Conservation (phyloP, 108 stramenopile species). For the Pseudonitzschia pungens region DNA sequence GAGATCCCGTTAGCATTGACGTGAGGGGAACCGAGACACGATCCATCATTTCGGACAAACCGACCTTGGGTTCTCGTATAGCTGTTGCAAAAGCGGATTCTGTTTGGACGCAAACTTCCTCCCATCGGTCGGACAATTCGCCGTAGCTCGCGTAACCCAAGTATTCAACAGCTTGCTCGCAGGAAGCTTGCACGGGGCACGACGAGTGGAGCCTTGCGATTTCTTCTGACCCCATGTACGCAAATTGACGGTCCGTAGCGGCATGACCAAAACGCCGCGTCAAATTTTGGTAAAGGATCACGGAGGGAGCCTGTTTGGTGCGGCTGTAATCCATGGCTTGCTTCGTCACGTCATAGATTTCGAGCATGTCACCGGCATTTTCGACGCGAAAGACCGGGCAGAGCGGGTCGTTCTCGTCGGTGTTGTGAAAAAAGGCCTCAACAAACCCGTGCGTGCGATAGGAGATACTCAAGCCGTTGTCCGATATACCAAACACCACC, state of each 20-base stretch:
- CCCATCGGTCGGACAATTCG: slow-evolving; percentile 50
- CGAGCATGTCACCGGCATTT: slow-evolving; percentile 61
- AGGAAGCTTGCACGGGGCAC: slow-evolving; percentile 49
- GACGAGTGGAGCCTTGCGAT: slow-evolving; percentile 26
- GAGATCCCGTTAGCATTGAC: slow-evolving; percentile 21
- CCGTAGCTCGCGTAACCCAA: slow-evolving; percentile 47
- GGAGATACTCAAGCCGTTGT: slow-evolving; percentile 80
- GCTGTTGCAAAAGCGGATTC: slow-evolving; percentile 58
- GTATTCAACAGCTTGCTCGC: slow-evolving; percentile 58
- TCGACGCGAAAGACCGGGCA: slow-evolving; percentile 62
- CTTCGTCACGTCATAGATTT: slow-evolving; percentile 70
- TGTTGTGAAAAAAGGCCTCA: slow-evolving; percentile 43
- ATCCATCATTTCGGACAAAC: slow-evolving; percentile 59
- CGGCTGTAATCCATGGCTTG: slow-evolving; percentile 63
- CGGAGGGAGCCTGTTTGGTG: slow-evolving; percentile 52
- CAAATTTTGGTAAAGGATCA: slow-evolving; percentile 59
- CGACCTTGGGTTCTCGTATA: slow-evolving; percentile 71
- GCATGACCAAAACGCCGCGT: slow-evolving; percentile 88
- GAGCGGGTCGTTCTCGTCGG: slow-evolving; percentile 23
- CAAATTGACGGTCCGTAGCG: slow-evolving; percentile 80
- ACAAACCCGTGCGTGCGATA: slow-evolving; percentile 65
- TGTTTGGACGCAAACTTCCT: slow-evolving; percentile 45
- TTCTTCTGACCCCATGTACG: slow-evolving; percentile 47
- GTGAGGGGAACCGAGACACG: slow-evolving; percentile 49
- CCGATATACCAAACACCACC: slow-evolving; percentile 76